Evolutionary conservation across 345 rosid genomes (phyloP), one percentile per base, ranked within the genome.

Genomic region (Odontarrhena argentea): DNA sequence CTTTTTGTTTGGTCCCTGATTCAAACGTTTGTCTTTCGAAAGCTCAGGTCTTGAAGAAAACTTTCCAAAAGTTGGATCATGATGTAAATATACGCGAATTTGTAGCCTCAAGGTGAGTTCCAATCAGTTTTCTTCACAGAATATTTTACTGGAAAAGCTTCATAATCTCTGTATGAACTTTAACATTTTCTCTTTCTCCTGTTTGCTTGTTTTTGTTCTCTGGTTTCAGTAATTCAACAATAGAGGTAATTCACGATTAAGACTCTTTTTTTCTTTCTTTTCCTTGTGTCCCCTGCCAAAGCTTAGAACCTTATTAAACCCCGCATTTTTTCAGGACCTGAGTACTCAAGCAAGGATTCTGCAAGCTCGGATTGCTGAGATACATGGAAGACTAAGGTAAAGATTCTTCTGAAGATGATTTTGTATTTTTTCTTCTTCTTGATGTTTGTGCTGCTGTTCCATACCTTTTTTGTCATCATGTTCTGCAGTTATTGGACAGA

Each of bases 21-120:
- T 56, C 70, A 51, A 50, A 54, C 63, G 43, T 61, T 79, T 74
- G 48, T 70, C 42, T 77, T 65, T 75, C 67, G 86, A 79, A 74
- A 74, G 70, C 81, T 68, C 74, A 92, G 96, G 81, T 76, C 60
- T 73, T 88, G 84, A 87, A 83, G 87, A 92, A 92, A 81, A 88
- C 96, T 25, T 92, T 92, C 68, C 83, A 79, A 86, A 88, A 85
- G 81, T 82, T 88, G 88, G 96, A 87, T 77, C 98, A 92, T 70
- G 81, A 84, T 75, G 94, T 92, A 52, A 84, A 84, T 74, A 84
- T 91, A 68, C 83, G 88, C 51, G 94, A 87, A 44, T 84, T 88
- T 60, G 63, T 91, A 48, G 85, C 88, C 74, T 54, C 87, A 52
- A 82, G 82, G 96, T 92, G 69, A 41, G 61, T 38, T 40, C 30